Percentiles rank a stretch among this genome's conserved stretches.
Evolutionary conservation across 2,329 filamentous ascomycete species (phyloP).

Genomic region (Colletotrichum spaethianum): DNA sequence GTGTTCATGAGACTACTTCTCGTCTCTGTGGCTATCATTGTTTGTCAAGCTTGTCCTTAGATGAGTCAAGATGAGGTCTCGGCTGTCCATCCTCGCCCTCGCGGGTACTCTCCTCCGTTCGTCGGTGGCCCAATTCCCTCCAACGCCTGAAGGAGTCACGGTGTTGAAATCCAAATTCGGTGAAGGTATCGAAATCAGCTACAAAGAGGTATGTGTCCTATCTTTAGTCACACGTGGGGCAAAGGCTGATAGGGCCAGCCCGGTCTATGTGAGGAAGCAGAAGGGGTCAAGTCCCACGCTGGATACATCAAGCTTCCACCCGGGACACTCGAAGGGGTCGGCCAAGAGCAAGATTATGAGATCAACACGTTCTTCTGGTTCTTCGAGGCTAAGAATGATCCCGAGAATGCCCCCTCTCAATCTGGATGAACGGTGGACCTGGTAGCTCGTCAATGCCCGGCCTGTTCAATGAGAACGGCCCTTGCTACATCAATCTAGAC

Average conservation of each 20-base stretch:
- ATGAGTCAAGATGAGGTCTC: not conserved
- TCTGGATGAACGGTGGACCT: conserved; percentile 74
- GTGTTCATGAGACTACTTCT: no score
- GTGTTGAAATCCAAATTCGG: conserved; percentile 69
- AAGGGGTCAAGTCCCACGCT: conserved; percentile 72
- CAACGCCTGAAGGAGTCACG: conserved; percentile 50
- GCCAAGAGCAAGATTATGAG: conserved; percentile 58
- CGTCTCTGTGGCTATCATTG: no score
- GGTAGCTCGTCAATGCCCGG: conserved; percentile 69
- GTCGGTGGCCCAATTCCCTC: conserved; percentile 44
- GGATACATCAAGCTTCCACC: conserved; percentile 71
- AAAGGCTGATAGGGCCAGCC: conserved; percentile 52
- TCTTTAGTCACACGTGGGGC: not conserved
- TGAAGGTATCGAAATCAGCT: conserved; percentile 71
- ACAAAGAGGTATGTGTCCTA: conserved; percentile 62
- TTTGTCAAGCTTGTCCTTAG: no score
- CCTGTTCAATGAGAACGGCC: conserved; percentile 66
- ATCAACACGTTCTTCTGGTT: conserved; percentile 62
- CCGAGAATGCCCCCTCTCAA: conserved; percentile 58
- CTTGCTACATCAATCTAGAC: conserved; percentile 66
- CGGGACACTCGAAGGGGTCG: conserved; percentile 42
- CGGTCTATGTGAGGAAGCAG: conserved; percentile 67
- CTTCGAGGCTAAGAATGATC: conserved; percentile 48
- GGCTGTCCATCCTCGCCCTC: not conserved
- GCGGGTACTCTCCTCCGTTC: conserved; percentile 48